Conservation (phyloP, 208 protist genomes). For the Leishmania major region DNA sequence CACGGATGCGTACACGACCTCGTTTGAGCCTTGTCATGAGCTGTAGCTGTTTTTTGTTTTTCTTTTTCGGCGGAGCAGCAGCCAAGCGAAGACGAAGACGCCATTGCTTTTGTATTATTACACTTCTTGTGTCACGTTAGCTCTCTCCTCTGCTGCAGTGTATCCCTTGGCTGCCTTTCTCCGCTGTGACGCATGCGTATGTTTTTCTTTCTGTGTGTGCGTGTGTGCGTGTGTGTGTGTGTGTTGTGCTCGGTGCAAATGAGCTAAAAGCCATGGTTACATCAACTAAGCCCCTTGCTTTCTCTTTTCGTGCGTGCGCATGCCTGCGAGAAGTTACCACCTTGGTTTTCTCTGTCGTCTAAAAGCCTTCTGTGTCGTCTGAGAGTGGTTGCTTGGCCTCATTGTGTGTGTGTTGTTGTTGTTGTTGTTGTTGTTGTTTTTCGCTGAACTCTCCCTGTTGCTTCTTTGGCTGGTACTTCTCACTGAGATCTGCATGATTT, state of each 20-base stretch:
- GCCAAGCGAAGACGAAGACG: neutral
- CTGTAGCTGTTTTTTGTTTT: neutral
- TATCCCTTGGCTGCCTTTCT: neutral
- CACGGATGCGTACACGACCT: neutral
- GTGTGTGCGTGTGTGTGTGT: neutral
- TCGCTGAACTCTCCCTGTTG: neutral
- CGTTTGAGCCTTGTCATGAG: neutral
- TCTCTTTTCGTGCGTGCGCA: no score
- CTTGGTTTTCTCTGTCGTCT: no score
- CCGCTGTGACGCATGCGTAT: neutral
- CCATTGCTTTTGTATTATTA: neutral
- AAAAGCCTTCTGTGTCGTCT: no score
- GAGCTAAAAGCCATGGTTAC: neutral
- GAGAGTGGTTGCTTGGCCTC: no score
- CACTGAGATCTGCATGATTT: neutral
- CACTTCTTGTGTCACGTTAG: neutral
- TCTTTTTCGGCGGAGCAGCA: neutral
- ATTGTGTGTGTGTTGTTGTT: no score
- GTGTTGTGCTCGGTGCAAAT: neutral
- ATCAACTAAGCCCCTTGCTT: no score
- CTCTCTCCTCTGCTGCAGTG: neutral
- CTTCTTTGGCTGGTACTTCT: neutral
- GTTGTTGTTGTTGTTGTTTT: neutral
- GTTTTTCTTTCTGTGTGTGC: neutral
- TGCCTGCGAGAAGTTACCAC: no score